phyloP scores from a whole-genome alignment of 1,139 yeast species.

The Candida sojae region DNA sequence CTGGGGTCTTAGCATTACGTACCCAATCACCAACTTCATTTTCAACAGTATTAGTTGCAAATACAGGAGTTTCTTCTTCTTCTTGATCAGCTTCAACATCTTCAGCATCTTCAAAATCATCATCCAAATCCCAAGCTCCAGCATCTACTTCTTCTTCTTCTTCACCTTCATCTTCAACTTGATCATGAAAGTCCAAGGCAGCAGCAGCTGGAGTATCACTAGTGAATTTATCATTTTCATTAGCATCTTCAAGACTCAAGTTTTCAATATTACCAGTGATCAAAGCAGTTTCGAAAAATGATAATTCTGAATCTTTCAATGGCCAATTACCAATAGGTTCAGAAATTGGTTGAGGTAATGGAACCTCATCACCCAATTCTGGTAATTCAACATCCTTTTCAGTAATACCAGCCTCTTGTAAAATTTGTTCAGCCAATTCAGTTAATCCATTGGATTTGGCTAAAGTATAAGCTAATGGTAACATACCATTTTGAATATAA shows the following conservation, averaged over 20 bases:
- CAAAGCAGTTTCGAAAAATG: slow-evolving; percentile 85
- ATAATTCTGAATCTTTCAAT: slow-evolving; percentile 65
- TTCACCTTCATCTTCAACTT: slow-evolving; percentile 47
- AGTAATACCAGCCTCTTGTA: slow-evolving; percentile 67
- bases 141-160: slow-evolving; percentile 37
- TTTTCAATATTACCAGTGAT: slow-evolving; percentile 73
- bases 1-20: slow-evolving; percentile 86
- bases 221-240: slow-evolving; percentile 18
- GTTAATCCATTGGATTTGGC: slow-evolving; percentile 86
- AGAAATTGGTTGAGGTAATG: slow-evolving; percentile 48
- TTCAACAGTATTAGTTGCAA: slow-evolving; percentile 30
- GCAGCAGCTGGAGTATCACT: slow-evolving; percentile 8
- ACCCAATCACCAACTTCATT: slow-evolving; percentile 82
- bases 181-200: slow-evolving; percentile 32
- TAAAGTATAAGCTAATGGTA: slow-evolving; percentile 89
- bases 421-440: slow-evolving; percentile 69
- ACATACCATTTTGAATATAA: slow-evolving; percentile 75
- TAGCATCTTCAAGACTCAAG: slow-evolving; percentile 50
- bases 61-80: slow-evolving; percentile 28
- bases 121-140: slow-evolving; percentile 60
- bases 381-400: slow-evolving; percentile 67
- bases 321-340: slow-evolving; percentile 77
- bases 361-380: slow-evolving; percentile 42
- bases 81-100: slow-evolving; percentile 34
- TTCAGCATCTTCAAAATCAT: slow-evolving; percentile 45